Base-by-base conservation (phyloP, 805 yeast genomes). In the Pichia cephalocereana region DNA sequence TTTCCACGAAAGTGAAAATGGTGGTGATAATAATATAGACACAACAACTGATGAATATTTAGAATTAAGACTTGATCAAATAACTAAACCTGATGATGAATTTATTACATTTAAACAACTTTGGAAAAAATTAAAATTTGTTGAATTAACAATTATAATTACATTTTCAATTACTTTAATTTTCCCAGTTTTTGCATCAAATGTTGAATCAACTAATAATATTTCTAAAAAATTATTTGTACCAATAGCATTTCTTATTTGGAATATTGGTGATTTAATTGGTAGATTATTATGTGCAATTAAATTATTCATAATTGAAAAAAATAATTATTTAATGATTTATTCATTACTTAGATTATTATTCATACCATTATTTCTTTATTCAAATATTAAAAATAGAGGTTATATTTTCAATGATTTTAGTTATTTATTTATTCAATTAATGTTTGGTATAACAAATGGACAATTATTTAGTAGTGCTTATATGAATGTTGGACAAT, bases 181-280 rank as follows among this genome's bases (percentile, higher is more conserved):
- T 17, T 91, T 89, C 70, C 96, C 99, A 0, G 91, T 90, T 1
- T 91, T 88, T 74, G 96, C 97, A 9, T 77, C 90, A 9, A 71
- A 71, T 15, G 79, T 82, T 10, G 71, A 75, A 42, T 81, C 87
- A 3, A 10, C 53, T 1, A 50, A 54, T 40, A 48, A 52, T 2
- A 54, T 64, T 36, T 65, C 64, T 43, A 75, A 70, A 50, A 69
- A 68, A 46, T 65, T 76, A 19, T 77, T 62, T 57, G 76, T 87
- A 17, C 97, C 98, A 2, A 63, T 88, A 45, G 81, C 87, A 3
- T 88, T 83, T 61, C 68, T 90, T 23, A 63, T 85, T 15, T 91
- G 99, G 99, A 91, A 91, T 64, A 48, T 79, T 14, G 98, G 98
- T 18, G 99, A 91, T 62, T 70, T 93, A 28, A 64, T 71, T 3